Percentiles rank a stretch among this genome's conserved stretches.
Conservation (phyloP, 108 stramenopile species). For the Epithemia pelagica region DNA sequence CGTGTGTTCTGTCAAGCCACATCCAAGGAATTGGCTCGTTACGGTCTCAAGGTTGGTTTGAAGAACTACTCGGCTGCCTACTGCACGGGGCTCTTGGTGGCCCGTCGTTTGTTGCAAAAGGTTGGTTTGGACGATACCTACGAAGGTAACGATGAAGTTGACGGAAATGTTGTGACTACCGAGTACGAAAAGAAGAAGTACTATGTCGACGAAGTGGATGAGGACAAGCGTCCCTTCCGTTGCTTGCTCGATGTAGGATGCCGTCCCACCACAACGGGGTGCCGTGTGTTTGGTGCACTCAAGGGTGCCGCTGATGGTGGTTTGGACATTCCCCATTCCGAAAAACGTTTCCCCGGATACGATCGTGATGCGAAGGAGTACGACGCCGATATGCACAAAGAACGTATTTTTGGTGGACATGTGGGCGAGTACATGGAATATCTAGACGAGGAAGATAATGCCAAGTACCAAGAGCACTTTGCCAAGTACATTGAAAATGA, state of each 20-base stretch:
- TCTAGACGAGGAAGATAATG: constrained; percentile 95
- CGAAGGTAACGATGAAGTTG: constrained; percentile 85
- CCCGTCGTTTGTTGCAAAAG: constrained; percentile 93
- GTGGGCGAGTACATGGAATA: constrained; percentile 97
- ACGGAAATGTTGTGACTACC: constrained; percentile 79
- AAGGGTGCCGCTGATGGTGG: constrained; percentile 99
- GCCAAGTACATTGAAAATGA: constrained; percentile 75
- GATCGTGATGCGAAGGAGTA: constrained; percentile 95
- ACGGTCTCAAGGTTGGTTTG: constrained; percentile 91
- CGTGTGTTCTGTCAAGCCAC: constrained; percentile 80
- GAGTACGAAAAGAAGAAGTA: constrained; percentile 89
- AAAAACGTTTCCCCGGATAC: constrained; percentile 99
- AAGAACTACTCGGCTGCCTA: constrained; percentile 99
- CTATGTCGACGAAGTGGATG: constrained; percentile 97
- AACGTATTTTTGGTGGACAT: constrained; percentile 97
- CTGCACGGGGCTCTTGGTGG: constrained; percentile 96
- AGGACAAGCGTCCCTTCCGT: constrained; percentile 97
- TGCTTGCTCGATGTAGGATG: constrained; percentile 95
- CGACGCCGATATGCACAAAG: constrained; percentile 95
- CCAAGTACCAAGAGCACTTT: constrained; percentile 89
- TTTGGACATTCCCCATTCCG: constrained; percentile 94
- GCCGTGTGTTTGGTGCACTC: constrained; percentile 93
- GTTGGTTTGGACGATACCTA: constrained; percentile 94
- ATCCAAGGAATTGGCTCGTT: constrained; percentile 90
- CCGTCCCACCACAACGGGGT: constrained; percentile 92